Evolutionary conservation across 352 stramenopile genomes (phyloP).

Genomic region (Halophytophthora polymorphica): DNA sequence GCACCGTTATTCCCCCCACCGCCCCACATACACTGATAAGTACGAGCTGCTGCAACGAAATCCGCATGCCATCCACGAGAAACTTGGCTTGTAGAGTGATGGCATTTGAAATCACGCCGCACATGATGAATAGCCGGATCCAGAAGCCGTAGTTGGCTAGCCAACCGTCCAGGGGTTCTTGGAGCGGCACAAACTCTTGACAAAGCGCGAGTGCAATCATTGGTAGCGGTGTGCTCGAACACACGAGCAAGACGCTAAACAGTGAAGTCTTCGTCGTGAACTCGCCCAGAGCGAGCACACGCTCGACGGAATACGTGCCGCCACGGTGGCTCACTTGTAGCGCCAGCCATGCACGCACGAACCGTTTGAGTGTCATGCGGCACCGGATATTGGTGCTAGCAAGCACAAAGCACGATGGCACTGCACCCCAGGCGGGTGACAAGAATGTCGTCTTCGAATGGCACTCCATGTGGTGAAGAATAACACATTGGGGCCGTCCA

Average conservation of each 20-base stretch:
- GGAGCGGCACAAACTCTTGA: slow-evolving; percentile 14
- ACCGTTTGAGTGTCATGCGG: neutral
- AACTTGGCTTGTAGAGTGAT: slow-evolving; percentile 14
- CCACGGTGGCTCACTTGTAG: slow-evolving; percentile 18
- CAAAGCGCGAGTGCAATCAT: slow-evolving; percentile 7
- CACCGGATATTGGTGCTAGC: too few relatives aligned
- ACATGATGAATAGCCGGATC: slow-evolving; percentile 10
- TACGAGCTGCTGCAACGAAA: slow-evolving; percentile 4
- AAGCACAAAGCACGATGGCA: too few relatives aligned
- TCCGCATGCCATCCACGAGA: slow-evolving; percentile 7
- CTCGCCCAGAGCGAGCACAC: slow-evolving; percentile 5
- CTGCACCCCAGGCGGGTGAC: too few relatives aligned
- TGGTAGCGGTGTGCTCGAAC: slow-evolving; percentile 10
- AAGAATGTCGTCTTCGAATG: too few relatives aligned
- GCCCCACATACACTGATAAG: neutral
- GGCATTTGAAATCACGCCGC: neutral
- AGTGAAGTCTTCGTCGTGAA: slow-evolving; percentile 13
- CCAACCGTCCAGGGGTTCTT: slow-evolving; percentile 12
- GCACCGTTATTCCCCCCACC: slow-evolving; percentile 2
- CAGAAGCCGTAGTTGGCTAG: slow-evolving; percentile 18
- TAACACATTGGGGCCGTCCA: too few relatives aligned
- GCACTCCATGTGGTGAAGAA: too few relatives aligned
- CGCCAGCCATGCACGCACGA: slow-evolving; percentile 9
- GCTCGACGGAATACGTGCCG: slow-evolving; percentile 20
- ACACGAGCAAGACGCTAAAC: slow-evolving; percentile 8